phyloP scores from a whole-genome alignment of 192 early-diverging fungal genomes.

The Coemansia brasiliensis region DNA sequence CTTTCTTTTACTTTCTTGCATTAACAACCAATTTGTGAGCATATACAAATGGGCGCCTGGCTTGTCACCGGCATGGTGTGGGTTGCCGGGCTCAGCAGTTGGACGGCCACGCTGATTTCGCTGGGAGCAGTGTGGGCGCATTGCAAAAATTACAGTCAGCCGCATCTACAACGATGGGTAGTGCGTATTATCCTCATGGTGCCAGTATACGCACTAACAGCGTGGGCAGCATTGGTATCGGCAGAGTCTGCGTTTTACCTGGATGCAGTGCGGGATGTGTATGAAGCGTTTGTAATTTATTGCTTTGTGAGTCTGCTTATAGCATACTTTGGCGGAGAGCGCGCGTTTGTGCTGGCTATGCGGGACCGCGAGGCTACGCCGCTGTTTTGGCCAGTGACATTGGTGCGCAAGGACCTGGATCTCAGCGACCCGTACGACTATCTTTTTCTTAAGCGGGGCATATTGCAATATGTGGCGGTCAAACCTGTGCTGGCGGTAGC shows the following conservation, averaged over 20 bases:
- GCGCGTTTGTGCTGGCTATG: constrained; percentile 76
- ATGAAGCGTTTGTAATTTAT: constrained; percentile 96
- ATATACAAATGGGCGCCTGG: constrained; percentile 22
- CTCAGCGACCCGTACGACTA: constrained; percentile 85
- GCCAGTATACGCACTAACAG: constrained; percentile 85
- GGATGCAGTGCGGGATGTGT: constrained; percentile 88
- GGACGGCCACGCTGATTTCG: constrained; percentile 50
- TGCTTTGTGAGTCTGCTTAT: constrained; percentile 88
- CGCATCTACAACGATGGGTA: constrained; percentile 65
- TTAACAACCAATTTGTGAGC: constrained; percentile 3
- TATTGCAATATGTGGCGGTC: constrained; percentile 91
- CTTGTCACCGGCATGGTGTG: constrained; percentile 44
- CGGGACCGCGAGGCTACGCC: constrained; percentile 73
- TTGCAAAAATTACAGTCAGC: constrained; percentile 56
- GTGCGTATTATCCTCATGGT: constrained; percentile 72
- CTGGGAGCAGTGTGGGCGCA: constrained; percentile 51
- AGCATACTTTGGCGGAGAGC: constrained; percentile 87
- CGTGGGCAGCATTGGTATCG: constrained; percentile 76
- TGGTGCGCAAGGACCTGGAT: constrained; percentile 73
- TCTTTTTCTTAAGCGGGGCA: constrained; percentile 82
- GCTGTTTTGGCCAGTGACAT: constrained; percentile 79
- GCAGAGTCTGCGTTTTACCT: constrained; percentile 75
- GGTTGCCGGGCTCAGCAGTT: constrained; percentile 47
- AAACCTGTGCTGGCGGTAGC: constrained; percentile 79
- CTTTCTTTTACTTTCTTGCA: constrained; percentile 2